phyloP scores from a whole-genome alignment of 345 rosid genomes.

The Toxicodendron radicans region DNA sequence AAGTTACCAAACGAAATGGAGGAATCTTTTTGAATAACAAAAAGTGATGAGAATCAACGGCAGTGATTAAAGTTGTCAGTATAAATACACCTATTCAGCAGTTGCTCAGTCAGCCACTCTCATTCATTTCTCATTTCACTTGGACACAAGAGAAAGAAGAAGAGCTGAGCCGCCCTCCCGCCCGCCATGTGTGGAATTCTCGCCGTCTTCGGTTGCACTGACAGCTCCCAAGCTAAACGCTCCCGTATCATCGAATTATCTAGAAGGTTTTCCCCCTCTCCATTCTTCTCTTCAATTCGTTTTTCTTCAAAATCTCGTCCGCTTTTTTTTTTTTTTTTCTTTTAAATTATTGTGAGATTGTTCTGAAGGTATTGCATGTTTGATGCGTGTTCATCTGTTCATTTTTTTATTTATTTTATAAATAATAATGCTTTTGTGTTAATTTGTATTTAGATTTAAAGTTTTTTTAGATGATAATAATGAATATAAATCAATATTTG shows the following conservation, averaged over 20 bases:
- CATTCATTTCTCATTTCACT: background rate
- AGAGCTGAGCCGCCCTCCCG: background rate
- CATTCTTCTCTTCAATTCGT: background rate
- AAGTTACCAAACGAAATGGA: background rate
- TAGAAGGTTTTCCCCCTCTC: constrained; percentile 43
- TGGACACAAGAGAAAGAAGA: background rate
- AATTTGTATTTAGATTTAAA: no score
- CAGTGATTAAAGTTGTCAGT: constrained; percentile 23
- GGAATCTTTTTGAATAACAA: constrained; percentile 13
- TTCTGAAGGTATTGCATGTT: background rate
- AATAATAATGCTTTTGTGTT: background rate
- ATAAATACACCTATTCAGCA: constrained; percentile 9
- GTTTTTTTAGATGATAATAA: no score
- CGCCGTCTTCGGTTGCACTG: constrained; percentile 69
- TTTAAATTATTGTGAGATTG: background rate
- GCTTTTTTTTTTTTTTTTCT: background rate
- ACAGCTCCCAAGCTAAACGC: constrained; percentile 75
- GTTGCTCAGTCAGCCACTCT: constrained; percentile 7
- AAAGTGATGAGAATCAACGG: constrained; percentile 34
- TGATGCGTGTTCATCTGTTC: background rate
- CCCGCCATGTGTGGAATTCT: constrained; percentile 82
- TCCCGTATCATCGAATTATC: constrained; percentile 81
- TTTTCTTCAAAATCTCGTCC: background rate
- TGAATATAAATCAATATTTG: no score
- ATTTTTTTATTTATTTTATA: no score